phyloP scores from a whole-genome alignment of 2,329 filamentous ascomycete genomes.

The Coccinonectria pachysandricola region DNA sequence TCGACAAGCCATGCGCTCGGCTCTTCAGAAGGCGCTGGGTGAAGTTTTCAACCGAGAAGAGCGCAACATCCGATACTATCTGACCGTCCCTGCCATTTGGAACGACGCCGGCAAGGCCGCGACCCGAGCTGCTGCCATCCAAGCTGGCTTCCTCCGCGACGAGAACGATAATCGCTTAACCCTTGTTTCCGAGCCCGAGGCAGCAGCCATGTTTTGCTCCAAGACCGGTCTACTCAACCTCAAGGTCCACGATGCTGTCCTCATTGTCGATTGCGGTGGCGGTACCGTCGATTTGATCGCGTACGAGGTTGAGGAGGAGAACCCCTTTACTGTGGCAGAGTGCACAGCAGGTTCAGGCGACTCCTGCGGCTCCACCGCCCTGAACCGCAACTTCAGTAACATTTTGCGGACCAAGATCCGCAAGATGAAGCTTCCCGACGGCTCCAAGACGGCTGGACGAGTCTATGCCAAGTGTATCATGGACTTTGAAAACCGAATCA shows the following conservation, averaged over 20 bases:
- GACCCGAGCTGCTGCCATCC: slow-evolving; percentile 88
- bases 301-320: slow-evolving; percentile 96
- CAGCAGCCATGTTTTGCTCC: slow-evolving; percentile 92
- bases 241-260: slow-evolving; percentile 95
- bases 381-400: slow-evolving; percentile 98
- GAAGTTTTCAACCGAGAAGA: slow-evolving; percentile 98
- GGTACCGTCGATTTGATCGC: slow-evolving; percentile 98
- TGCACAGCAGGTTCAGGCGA: slow-evolving; percentile 96
- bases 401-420: slow-evolving; percentile 94
- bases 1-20: slow-evolving; percentile 90
- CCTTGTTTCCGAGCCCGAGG: slow-evolving; percentile 91
- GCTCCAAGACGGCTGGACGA: slow-evolving; percentile 92
- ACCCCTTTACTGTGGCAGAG: slow-evolving; percentile 91
- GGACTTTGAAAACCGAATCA: slow-evolving; percentile 99
- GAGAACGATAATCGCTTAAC: slow-evolving; percentile 97
- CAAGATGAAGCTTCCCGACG: slow-evolving; percentile 98
- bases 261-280: slow-evolving; percentile 97
- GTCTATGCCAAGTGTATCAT: slow-evolving; percentile 99
- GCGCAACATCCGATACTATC: slow-evolving; percentile 93
- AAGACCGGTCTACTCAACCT: slow-evolving; percentile 93
- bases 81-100: slow-evolving; percentile 99
- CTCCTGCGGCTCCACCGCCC: slow-evolving; percentile 93
- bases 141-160: slow-evolving; percentile 91
- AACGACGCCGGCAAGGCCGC: slow-evolving; percentile 98
- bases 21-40: slow-evolving; percentile 89